Base-by-base conservation (phyloP, 208 protist species). In the Wallacemonas sp. region DNA sequence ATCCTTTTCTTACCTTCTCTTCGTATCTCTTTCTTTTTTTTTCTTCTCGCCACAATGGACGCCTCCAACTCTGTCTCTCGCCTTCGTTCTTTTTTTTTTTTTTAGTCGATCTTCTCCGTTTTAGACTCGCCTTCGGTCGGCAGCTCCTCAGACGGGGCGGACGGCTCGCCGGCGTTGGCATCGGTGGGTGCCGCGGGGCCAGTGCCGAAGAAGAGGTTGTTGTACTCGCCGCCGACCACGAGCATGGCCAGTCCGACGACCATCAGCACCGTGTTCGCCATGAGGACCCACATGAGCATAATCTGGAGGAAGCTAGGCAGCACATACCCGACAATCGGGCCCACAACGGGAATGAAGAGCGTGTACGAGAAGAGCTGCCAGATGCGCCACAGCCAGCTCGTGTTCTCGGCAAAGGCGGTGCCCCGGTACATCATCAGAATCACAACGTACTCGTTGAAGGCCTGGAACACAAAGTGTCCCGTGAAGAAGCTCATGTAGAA, bases 391-490 rank as follows among this genome's bases (percentile, higher is more conserved):
- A 59, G 42, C 16, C 74, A 57, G 5, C 45, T 33, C 28, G 48
- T 65, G 48, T 39, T 68, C 12, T 71, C 57, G 33, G 54, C 59
- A 36, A 82, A 84, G 10, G 68, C 66, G 28, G 50, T 45, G 12
- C 69, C 65, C 16, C 32, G 61, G 67, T 77, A 88, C 3, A 73
- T 41, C 22, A 78, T 54, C 26, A 54, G 69, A 14, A 79, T 10
- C 23, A 82, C 55, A 1, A 77, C 20, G 62, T 76, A 84, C 57
- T 84, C 82, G 20, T 65, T 67, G 33, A 74, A 62, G 16, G 71
- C 82, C 18, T 78, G 57, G 14, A 79, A 49, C n/a, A 88, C 18
- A 42, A 84, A 88, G 72, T 80, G 72, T 18, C 74, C 3, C n/a
- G 76, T 22, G 57, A 77, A 63, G 49, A 67, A 50, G 7, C 76